Evolutionary conservation across 495 filamentous ascomycete species (phyloP).

Genomic region (Penicillium herquei): DNA sequence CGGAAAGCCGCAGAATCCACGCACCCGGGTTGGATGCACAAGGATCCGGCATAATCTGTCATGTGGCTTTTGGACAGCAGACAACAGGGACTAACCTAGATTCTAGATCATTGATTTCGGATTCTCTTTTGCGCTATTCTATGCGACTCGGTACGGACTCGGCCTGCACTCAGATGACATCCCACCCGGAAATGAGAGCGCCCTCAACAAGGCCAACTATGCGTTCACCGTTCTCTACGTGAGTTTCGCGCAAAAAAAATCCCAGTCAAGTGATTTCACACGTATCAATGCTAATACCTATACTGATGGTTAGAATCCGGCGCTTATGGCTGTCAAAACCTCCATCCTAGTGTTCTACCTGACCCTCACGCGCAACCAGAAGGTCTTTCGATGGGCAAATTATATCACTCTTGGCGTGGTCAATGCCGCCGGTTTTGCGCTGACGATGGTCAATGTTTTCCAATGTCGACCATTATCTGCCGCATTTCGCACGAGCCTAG

Average conservation of each 20-base stretch:
- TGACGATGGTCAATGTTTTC: conserved; percentile 85
- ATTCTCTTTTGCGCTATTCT: conserved; percentile 73
- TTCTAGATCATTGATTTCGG: conserved; percentile 66
- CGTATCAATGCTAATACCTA: not conserved
- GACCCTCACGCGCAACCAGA: conserved; percentile 70
- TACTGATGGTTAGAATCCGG: conserved; percentile 65
- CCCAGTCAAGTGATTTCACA: not conserved
- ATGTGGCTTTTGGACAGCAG: not conserved
- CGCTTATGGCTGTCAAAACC: conserved; percentile 73
- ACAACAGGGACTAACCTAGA: conserved; percentile 3
- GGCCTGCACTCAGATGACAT: conserved; percentile 74
- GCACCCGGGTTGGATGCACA: not conserved
- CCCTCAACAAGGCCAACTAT: conserved; percentile 70
- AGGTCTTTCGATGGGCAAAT: conserved; percentile 67
- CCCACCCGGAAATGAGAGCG: conserved; percentile 35
- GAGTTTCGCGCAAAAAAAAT: conserved; percentile 28
- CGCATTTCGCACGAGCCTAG: conserved; percentile 51
- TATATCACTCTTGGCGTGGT: conserved; percentile 70
- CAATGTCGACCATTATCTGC: conserved; percentile 77
- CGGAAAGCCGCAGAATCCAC: not conserved
- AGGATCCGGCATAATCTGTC: not conserved
- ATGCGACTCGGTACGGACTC: conserved; percentile 66
- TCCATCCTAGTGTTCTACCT: conserved; percentile 91
- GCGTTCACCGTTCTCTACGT: conserved; percentile 82
- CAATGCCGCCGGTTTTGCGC: conserved; percentile 70